phyloP scores from a whole-genome alignment of 495 filamentous ascomycete species.

The Aspergillus coremiiformis region DNA sequence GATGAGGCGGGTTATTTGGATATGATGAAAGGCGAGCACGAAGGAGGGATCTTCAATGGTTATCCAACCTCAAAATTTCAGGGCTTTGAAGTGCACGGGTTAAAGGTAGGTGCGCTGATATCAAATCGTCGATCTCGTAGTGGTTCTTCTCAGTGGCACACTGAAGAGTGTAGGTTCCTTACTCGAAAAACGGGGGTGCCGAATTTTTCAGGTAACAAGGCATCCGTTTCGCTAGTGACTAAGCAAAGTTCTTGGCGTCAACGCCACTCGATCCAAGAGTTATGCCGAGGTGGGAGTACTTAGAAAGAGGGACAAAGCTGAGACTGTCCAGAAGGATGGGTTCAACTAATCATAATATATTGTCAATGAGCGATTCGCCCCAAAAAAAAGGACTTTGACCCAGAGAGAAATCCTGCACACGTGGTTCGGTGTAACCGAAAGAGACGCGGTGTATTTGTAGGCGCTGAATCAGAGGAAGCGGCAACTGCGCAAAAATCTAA shows the following conservation, averaged over 20 bases:
- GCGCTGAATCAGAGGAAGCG: not conserved
- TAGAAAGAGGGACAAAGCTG: slow-evolving; percentile 9
- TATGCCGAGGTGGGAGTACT: not conserved
- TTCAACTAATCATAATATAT: not conserved
- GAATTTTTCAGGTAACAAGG: slow-evolving; percentile 30
- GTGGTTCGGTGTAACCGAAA: slow-evolving; percentile 8
- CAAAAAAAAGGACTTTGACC: not conserved
- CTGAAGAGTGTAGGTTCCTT: slow-evolving; percentile 11
- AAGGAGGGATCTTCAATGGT: not conserved
- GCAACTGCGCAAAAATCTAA: not conserved
- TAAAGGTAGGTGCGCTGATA: slow-evolving; percentile 4
- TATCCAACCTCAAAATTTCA: not conserved
- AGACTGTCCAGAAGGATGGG: not conserved
- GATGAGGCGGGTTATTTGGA: slow-evolving; percentile 15
- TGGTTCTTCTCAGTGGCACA: slow-evolving; percentile 8
- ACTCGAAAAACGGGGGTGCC: slow-evolving; percentile 18
- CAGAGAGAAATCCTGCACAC: slow-evolving; percentile 4
- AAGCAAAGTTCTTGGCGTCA: slow-evolving; percentile 15
- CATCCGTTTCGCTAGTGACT: slow-evolving; percentile 15
- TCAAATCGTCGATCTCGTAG: slow-evolving; percentile 10
- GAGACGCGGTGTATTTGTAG: slow-evolving; percentile 9
- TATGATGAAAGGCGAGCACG: not conserved
- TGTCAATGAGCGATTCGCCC: not conserved
- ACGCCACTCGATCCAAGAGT: slow-evolving; percentile 8
- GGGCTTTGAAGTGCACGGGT: not conserved